Evolutionary conservation across 495 filamentous ascomycete species (phyloP), one percentile per base, ranked within the genome.

Genomic region (Annulohypoxylon bovei): DNA sequence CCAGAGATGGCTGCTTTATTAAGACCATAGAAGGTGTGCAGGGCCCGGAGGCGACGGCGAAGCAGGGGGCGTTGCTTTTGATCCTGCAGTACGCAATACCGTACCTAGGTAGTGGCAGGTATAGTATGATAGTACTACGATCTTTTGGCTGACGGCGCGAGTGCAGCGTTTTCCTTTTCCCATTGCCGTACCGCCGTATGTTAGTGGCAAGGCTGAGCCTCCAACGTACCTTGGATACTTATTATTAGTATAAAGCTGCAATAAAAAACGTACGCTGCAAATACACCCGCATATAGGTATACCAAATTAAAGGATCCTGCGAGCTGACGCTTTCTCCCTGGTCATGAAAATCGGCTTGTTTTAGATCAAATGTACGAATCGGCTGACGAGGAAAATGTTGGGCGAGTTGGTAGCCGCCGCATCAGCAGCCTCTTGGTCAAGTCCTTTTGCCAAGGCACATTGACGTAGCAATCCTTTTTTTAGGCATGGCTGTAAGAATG

Each of bases 1-100:
- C 46, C 46, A n/a, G 46, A 50, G 46, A 50, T 50, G 46, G 46
- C 23, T 50, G 46, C 46, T 50, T 50, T 50, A 50, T 50, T 28
- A 28, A n/a, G 46, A 50, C 46, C 20, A n/a, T 50, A 50, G 23
- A 50, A 22, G 46, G 44, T 47, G 20, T 47, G 44, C 44, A 25
- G 44, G 44, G 44, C 44, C 22, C 22, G 20, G 44, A 47, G 44
- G 44, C 44, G 44, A 47, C 44, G 20, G 22, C 44, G 1, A 47
- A 25, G 44, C 8, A 25, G 44, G 44, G 44, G 44, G 44, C 7
- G 44, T 47, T 25, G 44, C 44, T 25, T 47, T 23, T 9, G 44
- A 47, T 47, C 20, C 20, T 25, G 18, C 22, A 23, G 18, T 23
- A 47, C 22, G 44, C 8, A 47, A 47, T 46, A 47, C 37, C 12